Evolutionary conservation across 768 basidiomycete genomes (phyloP), one percentile per base, ranked within the genome.

Genomic region (Mycena maculata): DNA sequence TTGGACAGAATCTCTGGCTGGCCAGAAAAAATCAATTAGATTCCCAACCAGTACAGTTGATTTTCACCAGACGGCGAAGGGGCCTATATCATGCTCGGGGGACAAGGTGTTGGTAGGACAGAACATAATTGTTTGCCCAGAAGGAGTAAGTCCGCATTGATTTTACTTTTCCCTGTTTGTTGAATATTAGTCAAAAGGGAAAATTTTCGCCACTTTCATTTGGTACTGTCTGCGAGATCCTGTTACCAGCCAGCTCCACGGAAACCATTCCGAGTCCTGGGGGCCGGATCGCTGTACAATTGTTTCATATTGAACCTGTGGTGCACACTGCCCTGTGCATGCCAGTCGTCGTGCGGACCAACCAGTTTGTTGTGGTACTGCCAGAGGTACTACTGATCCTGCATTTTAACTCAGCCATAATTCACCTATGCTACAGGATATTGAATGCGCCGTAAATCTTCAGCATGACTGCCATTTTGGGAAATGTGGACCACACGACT

Each of bases 401-500:
- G 25, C 30, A 15, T 36, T 33, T n/a, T 4, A 20, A n/a, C 22
- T 23, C n/a, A n/a, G n/a, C n/a, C n/a, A n/a, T 15, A 23, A 27
- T 22, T 54, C 5, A 36, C 22, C 22, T 47, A 6, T 20, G 12
- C 39, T 56, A 27, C 31, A 73, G 72, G 67, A 73, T 33, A 67
- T 71, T 41, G 28, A 67, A 36, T 71, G 38, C n/a, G 38, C 38
- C 0, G 67, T 70, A 0, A 71, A 73, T 58, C 33, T 71, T n/a
- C 71, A 72, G 55, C 71, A 72, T 38, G 48, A 72, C 48, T 72
- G 71, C 42, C 16, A 44, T 11, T 20, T 25, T n/a, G 49, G 60
- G 2, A 52, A 65, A 11, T 72, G 71, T 38, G 49, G 41, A 5
- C 23, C 56, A 16, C 28, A 50, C 2, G 28, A 20, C 25, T 47